Conservation (phyloP, 345 rosid species). For the Bruguiera sexangula region DNA sequence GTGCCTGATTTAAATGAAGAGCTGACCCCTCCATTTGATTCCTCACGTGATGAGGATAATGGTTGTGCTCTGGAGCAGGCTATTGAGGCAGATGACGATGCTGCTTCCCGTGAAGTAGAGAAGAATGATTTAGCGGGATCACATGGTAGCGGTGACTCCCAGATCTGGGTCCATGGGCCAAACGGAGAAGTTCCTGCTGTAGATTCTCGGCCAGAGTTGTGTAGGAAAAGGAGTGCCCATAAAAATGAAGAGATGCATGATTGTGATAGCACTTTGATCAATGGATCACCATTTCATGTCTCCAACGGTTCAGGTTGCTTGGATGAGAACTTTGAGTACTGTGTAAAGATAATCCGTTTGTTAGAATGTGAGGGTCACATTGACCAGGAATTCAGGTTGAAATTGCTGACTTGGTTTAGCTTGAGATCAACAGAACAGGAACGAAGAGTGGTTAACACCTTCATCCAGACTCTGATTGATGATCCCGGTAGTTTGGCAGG, state of each 20-base stretch:
- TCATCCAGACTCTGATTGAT: slow-evolving; percentile 75
- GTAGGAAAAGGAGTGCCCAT: slow-evolving; percentile 55
- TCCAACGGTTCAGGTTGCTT: slow-evolving; percentile 49
- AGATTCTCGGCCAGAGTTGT: slow-evolving; percentile 54
- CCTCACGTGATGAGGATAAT: slow-evolving; percentile 80
- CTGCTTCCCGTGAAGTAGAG: slow-evolving; percentile 58
- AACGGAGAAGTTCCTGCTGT: slow-evolving; percentile 51
- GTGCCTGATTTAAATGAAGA: slow-evolving; percentile 95
- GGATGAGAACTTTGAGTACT: slow-evolving; percentile 78
- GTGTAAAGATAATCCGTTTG: slow-evolving; percentile 76
- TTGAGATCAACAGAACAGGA: slow-evolving; percentile 77
- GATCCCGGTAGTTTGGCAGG: slow-evolving; percentile 91
- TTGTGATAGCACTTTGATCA: slow-evolving; percentile 75
- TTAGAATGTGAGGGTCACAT: slow-evolving; percentile 83
- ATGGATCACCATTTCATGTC: slow-evolving; percentile 50
- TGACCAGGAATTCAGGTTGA: slow-evolving; percentile 71
- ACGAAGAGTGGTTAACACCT: slow-evolving; percentile 82
- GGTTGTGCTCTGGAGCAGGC: slow-evolving; percentile 58
- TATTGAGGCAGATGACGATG: slow-evolving; percentile 67
- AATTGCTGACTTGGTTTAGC: slow-evolving; percentile 93
- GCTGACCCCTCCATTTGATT: slow-evolving; percentile 71
- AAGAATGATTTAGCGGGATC: slow-evolving; percentile 59
- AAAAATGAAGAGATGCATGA: slow-evolving; percentile 71
- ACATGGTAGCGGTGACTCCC: slow-evolving; percentile 59
- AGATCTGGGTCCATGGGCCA: slow-evolving; percentile 43